Evolutionary conservation across 495 filamentous ascomycete genomes (phyloP).

Genomic region (Talaromyces liani): DNA sequence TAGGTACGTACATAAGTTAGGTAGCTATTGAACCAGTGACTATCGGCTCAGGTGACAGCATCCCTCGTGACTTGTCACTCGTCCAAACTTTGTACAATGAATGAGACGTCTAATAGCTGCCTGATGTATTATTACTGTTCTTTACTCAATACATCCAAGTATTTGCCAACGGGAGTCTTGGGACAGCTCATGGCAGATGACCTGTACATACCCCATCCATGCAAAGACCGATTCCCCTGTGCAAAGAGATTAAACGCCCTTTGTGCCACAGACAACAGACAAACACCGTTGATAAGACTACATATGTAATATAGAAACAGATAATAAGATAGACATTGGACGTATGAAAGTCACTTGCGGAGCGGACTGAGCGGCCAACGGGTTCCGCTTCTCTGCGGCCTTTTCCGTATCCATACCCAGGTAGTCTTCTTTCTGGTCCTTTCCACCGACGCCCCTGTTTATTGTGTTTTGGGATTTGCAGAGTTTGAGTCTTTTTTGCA

Average conservation of each 20-base stretch:
- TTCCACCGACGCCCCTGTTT: not conserved
- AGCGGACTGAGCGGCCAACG: not conserved
- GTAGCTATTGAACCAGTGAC: too few relatives aligned
- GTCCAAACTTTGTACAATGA: not conserved
- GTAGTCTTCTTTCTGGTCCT: not conserved
- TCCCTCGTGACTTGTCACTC: not conserved
- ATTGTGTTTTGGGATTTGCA: not conserved
- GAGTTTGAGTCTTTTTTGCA: not conserved
- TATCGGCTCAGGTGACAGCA: not conserved
- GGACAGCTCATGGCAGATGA: not conserved
- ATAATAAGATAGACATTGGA: not conserved
- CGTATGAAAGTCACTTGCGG: not conserved
- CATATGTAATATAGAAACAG: not conserved
- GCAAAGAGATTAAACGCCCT: not conserved
- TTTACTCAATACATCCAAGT: not conserved
- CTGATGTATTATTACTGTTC: not conserved
- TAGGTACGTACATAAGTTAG: too few relatives aligned
- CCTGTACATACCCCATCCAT: not conserved
- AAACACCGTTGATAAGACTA: not conserved
- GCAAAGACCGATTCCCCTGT: not conserved
- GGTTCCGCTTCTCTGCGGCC: not conserved
- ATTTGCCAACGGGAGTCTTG: not conserved
- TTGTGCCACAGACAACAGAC: not conserved
- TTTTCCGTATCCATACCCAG: not conserved
- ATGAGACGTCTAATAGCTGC: not conserved